Base-by-base conservation (phyloP, 2,329 filamentous ascomycete species). In the Peltaster fructicola region DNA sequence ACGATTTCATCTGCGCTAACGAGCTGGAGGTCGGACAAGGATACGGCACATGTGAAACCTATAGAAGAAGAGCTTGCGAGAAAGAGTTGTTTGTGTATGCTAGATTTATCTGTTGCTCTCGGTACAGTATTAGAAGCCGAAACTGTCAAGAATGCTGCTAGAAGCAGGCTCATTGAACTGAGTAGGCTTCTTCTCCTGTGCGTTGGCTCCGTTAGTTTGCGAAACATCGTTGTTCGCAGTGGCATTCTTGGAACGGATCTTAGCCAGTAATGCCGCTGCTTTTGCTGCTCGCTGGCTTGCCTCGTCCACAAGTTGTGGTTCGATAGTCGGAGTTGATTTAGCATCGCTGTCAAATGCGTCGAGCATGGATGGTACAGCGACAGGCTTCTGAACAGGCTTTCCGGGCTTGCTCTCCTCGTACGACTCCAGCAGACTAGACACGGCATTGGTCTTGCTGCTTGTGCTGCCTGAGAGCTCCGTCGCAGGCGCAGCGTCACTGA, bases 111-210 rank as follows among this genome's bases (percentile, higher is more conserved):
- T n/a, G n/a, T n/a, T n/a, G n/a, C n/a, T n/a, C n/a, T n/a, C n/a
- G n/a, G 20, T 16, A n/a, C n/a, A n/a, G n/a, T n/a, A 20, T 50
- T 51, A 95, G 46, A 95, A 88, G 1, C 85, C 85, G 63, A 95
- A 95, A 48, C 68, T 84, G 58, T 95, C 85, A 40, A 95, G 59
- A 44, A 98, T 53, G 30, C 80, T 85, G 47, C 69, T 80, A 14
- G 78, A 66, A 54, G 91, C 82, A n/a, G 88, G 88, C 51, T 98
- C 88, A 40, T 90, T 65, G 47, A 95, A 95, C 34, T 74, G 71
- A 11, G 75, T 81, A 2, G 81, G 71, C 9, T 73, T 63, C 8
- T 66, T 61, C 40, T 73, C 65, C 32, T 56, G 52, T n/a, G 19
- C 11, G 7, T 22, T n/a, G 10, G 25, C 14, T 51, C 41, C 32